Evolutionary conservation across 306 rosid genomes (phyloP).

Genomic region (Cucumis cinereus): DNA sequence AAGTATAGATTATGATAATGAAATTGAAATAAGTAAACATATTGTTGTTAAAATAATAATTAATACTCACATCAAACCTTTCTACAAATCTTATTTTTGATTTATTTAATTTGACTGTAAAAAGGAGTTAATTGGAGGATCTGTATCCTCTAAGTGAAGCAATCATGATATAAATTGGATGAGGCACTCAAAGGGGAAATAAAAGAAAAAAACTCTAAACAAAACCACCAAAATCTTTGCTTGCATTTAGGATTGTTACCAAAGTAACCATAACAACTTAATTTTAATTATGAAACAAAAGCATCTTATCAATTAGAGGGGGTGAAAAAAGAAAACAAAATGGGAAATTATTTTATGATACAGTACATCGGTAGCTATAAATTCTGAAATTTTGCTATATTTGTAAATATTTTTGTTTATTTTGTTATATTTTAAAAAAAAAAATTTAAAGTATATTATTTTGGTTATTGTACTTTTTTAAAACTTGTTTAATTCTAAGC

Average conservation of each 20-base stretch:
- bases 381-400: too few species aligned
- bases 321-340: not conserved
- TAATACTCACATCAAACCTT: not conserved
- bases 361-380: too few species aligned
- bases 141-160: conserved; percentile 11
- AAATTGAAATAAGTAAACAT: not conserved
- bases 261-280: not conserved
- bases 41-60: not conserved
- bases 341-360: too few species aligned
- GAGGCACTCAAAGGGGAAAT: not conserved
- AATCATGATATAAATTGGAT: not conserved
- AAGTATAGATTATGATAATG: not conserved
- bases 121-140: conserved; percentile 7
- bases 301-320: not conserved
- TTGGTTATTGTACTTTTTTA: too few species aligned
- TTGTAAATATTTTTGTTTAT: too few species aligned
- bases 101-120: not conserved
- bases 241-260: not conserved
- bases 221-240: not conserved
- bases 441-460: too few species aligned
- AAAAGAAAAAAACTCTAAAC: not conserved
- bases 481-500: too few species aligned
- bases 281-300: not conserved
- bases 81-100: not conserved
- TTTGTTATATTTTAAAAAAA: too few species aligned